Evolutionary conservation across 2,329 filamentous ascomycete species (phyloP).

Genomic region (Xylariaceae sp.): DNA sequence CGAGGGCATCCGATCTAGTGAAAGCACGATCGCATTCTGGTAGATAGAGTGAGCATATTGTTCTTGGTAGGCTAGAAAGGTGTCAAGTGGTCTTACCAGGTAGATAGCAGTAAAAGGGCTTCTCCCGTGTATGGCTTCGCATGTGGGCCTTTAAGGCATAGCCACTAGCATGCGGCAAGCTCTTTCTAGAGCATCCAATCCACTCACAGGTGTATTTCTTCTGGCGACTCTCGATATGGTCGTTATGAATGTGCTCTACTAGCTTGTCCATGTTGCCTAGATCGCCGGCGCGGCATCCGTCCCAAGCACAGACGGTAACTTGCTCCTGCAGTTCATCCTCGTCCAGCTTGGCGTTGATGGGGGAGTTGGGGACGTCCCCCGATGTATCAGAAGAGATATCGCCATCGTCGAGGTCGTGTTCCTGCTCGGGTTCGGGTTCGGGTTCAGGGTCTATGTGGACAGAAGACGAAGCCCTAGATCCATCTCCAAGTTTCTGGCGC

Average conservation of each 20-base stretch:
- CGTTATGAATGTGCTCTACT: slow-evolving; percentile 85
- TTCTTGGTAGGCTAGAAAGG: background rate
- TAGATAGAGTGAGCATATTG: slow-evolving; percentile 17
- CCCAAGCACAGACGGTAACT: slow-evolving; percentile 79
- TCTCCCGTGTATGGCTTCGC: slow-evolving; percentile 96
- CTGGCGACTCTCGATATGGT: slow-evolving; percentile 90
- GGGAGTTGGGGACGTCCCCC: slow-evolving; percentile 79
- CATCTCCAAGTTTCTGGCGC: slow-evolving; percentile 45
- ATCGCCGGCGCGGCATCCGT: slow-evolving; percentile 73
- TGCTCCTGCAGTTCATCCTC: slow-evolving; percentile 80
- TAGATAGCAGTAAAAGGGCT: slow-evolving; percentile 95
- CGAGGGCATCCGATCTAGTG: slow-evolving; percentile 91
- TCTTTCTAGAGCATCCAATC: slow-evolving; percentile 87
- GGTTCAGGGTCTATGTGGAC: slow-evolving; percentile 54
- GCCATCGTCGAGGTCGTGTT: slow-evolving; percentile 56
- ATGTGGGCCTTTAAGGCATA: slow-evolving; percentile 97
- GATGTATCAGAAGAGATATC: slow-evolving; percentile 91
- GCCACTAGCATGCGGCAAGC: slow-evolving; percentile 88
- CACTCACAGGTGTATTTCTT: slow-evolving; percentile 99
- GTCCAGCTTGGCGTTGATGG: slow-evolving; percentile 68
- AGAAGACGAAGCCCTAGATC: slow-evolving; percentile 53
- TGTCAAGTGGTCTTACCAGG: slow-evolving; percentile 69
- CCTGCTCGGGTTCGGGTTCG: slow-evolving; percentile 51
- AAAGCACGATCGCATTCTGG: slow-evolving; percentile 96
- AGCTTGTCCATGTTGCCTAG: slow-evolving; percentile 80